Conservation (phyloP, 495 filamentous ascomycete species). For the Jackrogersella minutella region DNA sequence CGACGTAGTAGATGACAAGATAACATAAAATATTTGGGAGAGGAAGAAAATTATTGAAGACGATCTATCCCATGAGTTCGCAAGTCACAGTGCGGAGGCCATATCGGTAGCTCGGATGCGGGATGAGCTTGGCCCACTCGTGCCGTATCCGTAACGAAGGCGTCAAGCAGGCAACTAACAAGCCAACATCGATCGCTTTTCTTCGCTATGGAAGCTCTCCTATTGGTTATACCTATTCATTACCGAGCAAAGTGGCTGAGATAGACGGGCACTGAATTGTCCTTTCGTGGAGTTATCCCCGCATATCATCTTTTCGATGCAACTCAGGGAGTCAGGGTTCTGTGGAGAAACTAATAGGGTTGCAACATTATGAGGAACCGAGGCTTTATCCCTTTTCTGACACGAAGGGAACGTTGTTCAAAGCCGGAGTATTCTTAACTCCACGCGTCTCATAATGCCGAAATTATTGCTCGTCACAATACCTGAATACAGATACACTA, state of each 20-base stretch:
- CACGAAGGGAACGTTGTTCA: neutral
- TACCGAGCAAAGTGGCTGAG: neutral
- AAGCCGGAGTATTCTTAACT: neutral
- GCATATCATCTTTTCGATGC: neutral
- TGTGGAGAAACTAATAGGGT: conserved; percentile 5
- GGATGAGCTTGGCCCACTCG: neutral
- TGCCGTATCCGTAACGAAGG: conserved; percentile 6
- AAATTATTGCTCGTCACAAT: neutral
- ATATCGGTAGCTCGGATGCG: conserved; percentile 10
- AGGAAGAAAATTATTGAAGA: conserved; percentile 1
- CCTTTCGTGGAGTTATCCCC: conserved; percentile 8
- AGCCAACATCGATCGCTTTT: neutral
- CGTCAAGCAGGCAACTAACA: conserved; percentile 1
- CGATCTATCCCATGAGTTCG: neutral
- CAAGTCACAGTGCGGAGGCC: neutral
- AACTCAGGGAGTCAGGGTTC: neutral
- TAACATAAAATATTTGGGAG: no score
- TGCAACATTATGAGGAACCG: neutral
- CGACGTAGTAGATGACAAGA: neutral
- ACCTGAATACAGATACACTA: neutral
- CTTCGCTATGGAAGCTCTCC: conserved; percentile 19
- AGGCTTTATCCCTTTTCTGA: conserved; percentile 12
- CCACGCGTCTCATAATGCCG: neutral
- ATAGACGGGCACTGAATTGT: neutral
- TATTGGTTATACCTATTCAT: conserved; percentile 13